A percentile compares a stretch with the other conserved stretches of the same genome.
These are phyloP conservation scores for Chamaenerion angustifolium DNA, from an alignment of 345 rosid species.

Conservation along the genomic window DNA sequence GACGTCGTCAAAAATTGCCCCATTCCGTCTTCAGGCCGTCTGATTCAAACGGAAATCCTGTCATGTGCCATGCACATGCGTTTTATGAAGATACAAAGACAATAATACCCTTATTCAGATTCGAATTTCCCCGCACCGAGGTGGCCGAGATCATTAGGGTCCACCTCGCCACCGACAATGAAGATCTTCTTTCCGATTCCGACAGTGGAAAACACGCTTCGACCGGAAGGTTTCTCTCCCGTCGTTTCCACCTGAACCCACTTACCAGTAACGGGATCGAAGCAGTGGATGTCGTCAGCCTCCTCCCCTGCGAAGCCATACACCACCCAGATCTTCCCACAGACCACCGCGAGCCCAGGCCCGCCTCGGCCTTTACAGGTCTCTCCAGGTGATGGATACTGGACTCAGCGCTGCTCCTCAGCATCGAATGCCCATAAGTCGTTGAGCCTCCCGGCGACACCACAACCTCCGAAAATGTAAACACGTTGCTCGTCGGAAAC, in stretches of 20 bases:
- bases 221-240: conserved; percentile 58
- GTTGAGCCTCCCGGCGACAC: conserved; percentile 57
- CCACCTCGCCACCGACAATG: conserved; percentile 68
- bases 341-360: conserved; percentile 50
- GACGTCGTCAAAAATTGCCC: too few species aligned
- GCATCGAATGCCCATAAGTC: conserved; percentile 77
- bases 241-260: conserved; percentile 60
- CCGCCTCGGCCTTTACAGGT: conserved; percentile 69
- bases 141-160: conserved; percentile 82
- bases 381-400: conserved; percentile 44
- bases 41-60: too few species aligned
- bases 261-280: conserved; percentile 29
- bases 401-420: conserved; percentile 38
- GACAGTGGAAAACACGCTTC: conserved; percentile 56
- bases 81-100: too few species aligned
- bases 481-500: conserved; percentile 38
- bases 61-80: too few species aligned
- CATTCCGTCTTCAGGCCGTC: too few species aligned
- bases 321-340: conserved; percentile 72
- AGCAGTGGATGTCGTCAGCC: conserved; percentile 57
- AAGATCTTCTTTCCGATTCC: conserved; percentile 50
- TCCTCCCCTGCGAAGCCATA: conserved; percentile 73
- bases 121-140: conserved; percentile 73
- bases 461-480: conserved; percentile 82
- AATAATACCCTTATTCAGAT: too few species aligned